A percentile compares a stretch with the other conserved stretches of the same genome.
Evolutionary conservation across 1,139 yeast species (phyloP).

Genomic region (Pichia sp.): DNA sequence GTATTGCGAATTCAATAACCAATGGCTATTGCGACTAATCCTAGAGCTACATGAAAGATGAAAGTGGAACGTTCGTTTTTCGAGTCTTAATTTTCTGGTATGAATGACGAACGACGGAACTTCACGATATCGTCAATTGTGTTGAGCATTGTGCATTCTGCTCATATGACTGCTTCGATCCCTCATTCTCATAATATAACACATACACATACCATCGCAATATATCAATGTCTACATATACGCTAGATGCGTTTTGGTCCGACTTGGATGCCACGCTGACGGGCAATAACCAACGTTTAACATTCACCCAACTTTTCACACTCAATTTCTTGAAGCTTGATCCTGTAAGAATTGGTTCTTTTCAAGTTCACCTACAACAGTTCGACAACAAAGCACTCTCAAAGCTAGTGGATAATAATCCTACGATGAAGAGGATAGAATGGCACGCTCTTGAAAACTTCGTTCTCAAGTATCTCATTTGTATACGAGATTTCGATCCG

Average conservation of each 20-base stretch:
- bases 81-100: too few relatives aligned
- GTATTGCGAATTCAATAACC: too few relatives aligned
- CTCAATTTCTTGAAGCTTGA: conserved; percentile 8
- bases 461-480: conserved; percentile 41
- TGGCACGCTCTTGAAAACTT: conserved; percentile 52
- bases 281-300: conserved; percentile 11
- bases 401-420: conserved; percentile 28
- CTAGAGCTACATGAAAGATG: too few relatives aligned
- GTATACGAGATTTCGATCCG: conserved; percentile 54
- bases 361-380: conserved; percentile 20
- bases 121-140: not conserved
- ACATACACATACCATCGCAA: not conserved
- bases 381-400: conserved; percentile 14
- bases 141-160: not conserved
- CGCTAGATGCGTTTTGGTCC: conserved; percentile 4
- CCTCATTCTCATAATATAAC: conserved; percentile 6
- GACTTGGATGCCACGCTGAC: conserved; percentile 2
- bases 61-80: too few relatives aligned
- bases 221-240: not conserved
- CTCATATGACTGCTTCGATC: not conserved
- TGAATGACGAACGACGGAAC: too few relatives aligned
- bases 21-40: too few relatives aligned
- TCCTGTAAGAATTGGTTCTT: conserved; percentile 14
- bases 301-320: conserved; percentile 11
- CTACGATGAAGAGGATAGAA: conserved; percentile 33